phyloP scores from a whole-genome alignment of 2,329 filamentous ascomycete species.

The Dryadomyces quercivorus region DNA sequence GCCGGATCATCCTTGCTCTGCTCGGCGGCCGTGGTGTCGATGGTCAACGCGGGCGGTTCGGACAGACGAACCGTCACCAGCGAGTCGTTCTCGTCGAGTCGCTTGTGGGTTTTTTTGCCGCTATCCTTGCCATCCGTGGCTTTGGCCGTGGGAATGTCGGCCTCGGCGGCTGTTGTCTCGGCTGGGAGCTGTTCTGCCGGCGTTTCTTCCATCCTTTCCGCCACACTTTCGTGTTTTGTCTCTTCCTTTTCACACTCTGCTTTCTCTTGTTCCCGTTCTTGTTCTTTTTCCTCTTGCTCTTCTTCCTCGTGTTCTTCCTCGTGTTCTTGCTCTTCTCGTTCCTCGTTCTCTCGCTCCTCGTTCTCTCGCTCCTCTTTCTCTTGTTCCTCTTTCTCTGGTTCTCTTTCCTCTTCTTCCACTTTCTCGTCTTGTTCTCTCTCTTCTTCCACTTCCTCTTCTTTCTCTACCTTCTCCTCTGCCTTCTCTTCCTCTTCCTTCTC shows the following conservation, averaged over 20 bases:
- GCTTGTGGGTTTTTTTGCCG: no score
- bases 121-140: neutral
- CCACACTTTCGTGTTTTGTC: no score
- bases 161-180: neutral
- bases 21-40: conserved; percentile 16
- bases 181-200: no score
- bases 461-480: no score
- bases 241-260: no score
- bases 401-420: no score
- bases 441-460: no score
- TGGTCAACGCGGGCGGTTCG: conserved; percentile 27
- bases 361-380: neutral
- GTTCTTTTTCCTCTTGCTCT: neutral
- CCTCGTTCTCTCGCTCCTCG: neutral
- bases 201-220: neutral
- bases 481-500: no score
- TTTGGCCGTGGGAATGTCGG: neutral
- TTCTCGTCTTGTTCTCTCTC: no score
- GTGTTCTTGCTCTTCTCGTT: neutral
- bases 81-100: conserved; percentile 35
- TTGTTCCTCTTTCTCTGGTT: neutral
- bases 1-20: conserved; percentile 10
- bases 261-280: neutral
- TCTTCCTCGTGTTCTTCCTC: neutral
- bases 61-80: conserved; percentile 58